Evolutionary conservation across 129 eudicot genomes (phyloP).

Genomic region (Lactuca sativa): DNA sequence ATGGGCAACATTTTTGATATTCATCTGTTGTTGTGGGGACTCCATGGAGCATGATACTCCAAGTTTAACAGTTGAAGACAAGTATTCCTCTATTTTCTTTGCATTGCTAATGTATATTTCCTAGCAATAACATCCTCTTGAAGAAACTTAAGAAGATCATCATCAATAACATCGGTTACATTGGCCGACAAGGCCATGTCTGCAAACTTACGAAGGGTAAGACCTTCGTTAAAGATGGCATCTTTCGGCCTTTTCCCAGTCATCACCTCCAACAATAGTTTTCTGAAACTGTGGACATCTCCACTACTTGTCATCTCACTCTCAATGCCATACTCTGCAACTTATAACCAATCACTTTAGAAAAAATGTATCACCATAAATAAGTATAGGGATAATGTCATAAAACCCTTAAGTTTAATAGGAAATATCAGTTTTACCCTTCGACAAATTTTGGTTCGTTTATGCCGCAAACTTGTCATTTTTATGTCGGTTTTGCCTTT

Average conservation of each 20-base stretch:
- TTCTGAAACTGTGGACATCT: conserved; percentile 44
- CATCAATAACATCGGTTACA: conserved; percentile 33
- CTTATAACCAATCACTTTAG: background rate
- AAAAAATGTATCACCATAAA: background rate
- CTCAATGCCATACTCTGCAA: conserved; percentile 45
- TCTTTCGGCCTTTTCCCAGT: conserved; percentile 39
- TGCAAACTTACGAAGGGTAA: conserved; percentile 24
- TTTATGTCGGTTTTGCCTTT: too few relatives aligned
- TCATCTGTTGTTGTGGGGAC: conserved; percentile 37
- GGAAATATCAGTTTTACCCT: too few relatives aligned
- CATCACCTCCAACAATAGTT: conserved; percentile 36
- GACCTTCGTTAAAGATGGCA: conserved; percentile 22
- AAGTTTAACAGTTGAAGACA: conserved; percentile 23
- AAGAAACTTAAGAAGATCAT: background rate
- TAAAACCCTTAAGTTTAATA: too few relatives aligned
- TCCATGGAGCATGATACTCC: conserved; percentile 36
- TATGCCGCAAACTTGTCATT: too few relatives aligned
- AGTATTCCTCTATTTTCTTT: conserved; percentile 19
- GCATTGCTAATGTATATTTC: background rate
- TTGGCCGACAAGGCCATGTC: conserved; percentile 12
- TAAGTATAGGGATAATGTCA: too few relatives aligned
- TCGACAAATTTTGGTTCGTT: too few relatives aligned
- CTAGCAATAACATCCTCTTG: conserved; percentile 7
- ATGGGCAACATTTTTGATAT: conserved; percentile 15
- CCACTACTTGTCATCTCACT: conserved; percentile 36